Evolutionary conservation across 768 basidiomycete species (phyloP).

Genomic region (Lactifluus volemus): DNA sequence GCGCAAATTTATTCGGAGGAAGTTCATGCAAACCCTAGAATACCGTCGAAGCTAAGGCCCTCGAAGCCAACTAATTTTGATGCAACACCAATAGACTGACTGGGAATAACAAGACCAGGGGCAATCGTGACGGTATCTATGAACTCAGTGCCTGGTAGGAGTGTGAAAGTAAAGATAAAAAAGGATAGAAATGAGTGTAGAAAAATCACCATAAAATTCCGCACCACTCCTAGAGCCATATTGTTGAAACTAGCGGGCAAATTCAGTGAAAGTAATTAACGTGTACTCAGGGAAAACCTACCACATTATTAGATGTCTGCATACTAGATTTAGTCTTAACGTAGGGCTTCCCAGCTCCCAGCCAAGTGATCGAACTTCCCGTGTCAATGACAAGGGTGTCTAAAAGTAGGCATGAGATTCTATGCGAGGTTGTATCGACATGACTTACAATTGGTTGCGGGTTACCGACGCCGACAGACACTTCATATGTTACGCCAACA

Average conservation of each 20-base stretch:
- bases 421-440: background rate
- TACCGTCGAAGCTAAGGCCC: conserved; percentile 44
- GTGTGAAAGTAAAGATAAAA: background rate
- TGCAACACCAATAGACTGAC: conserved; percentile 62
- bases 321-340: conserved; percentile 40
- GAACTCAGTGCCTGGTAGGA: conserved; percentile 22
- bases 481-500: conserved; percentile 33
- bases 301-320: conserved; percentile 39
- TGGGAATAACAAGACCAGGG: conserved; percentile 37
- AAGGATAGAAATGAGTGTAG: no score
- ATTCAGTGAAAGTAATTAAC: background rate
- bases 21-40: conserved; percentile 42
- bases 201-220: background rate
- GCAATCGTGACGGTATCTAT: conserved; percentile 49
- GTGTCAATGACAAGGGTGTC: conserved; percentile 54
- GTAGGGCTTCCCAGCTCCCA: conserved; percentile 45
- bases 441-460: conserved; percentile 41
- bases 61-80: conserved; percentile 31
- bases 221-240: conserved; percentile 57
- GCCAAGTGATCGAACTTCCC: conserved; percentile 66
- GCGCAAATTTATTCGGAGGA: background rate
- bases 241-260: conserved; percentile 33
- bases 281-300: conserved; percentile 24
- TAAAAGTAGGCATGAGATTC: background rate
- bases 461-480: conserved; percentile 38